These are phyloP conservation scores for Picochlorum sp. DNA, from an alignment of 139 green algal genomes.

Conservation along the genomic window DNA sequence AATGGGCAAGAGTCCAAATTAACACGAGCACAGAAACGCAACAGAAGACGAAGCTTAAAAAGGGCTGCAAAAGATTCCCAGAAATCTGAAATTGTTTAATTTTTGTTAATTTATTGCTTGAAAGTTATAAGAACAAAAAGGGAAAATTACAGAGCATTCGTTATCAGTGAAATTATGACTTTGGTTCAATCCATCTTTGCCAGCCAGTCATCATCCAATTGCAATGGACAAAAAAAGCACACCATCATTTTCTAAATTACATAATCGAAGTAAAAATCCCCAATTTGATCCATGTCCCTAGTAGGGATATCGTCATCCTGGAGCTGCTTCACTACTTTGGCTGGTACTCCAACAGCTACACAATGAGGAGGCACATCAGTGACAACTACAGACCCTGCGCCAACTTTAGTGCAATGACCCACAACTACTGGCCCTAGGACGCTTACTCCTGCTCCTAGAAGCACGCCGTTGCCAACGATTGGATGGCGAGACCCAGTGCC, in stretches of 20 bases:
- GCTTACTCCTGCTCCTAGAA: conserved; percentile 75
- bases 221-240: neutral
- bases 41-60: neutral
- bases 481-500: conserved; percentile 56
- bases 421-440: conserved; percentile 71
- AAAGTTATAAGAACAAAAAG: no score
- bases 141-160: no score
- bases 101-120: no score
- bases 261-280: conserved; percentile 63
- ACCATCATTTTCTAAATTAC: conserved; percentile 39
- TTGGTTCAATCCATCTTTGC: no score
- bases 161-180: no score
- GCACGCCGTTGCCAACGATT: conserved; percentile 69
- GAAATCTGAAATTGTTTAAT: no score
- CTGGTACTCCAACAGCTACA: conserved; percentile 84
- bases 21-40: neutral
- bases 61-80: no score
- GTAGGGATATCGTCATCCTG: conserved; percentile 45
- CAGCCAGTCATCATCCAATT: no score
- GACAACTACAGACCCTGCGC: conserved; percentile 76
- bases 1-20: conserved; percentile 23
- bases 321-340: conserved; percentile 54
- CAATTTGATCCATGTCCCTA: conserved; percentile 67
- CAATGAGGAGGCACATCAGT: conserved; percentile 59
- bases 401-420: conserved; percentile 70